Evolutionary conservation across 1,284 basidiomycete genomes (phyloP), one percentile per base, ranked within the genome.

Genomic region (Ustilago shanxiensis): DNA sequence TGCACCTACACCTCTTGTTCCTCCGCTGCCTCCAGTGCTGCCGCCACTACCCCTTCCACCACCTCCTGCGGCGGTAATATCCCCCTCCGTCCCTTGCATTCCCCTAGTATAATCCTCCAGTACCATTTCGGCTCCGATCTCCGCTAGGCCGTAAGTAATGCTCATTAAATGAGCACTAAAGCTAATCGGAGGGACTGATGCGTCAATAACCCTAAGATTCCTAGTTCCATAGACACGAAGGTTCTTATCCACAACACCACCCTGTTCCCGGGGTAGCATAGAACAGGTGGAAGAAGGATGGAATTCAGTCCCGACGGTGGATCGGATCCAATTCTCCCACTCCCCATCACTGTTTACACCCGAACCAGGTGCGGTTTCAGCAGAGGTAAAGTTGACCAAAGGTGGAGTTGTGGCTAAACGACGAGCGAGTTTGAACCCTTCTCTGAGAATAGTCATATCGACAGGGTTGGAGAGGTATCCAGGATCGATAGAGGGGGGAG

Each of bases 401-500:
- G 83, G 78, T 0, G 66, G 8, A 4, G 70, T 35, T 7, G 60
- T 71, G 20, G 88, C 88, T 33, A 90, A 79, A 26, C 76, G 84
- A 22, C 90, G 88, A 2, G 88, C 89, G 55, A 90, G 87, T 80
- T 90, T 90, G 83, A 91, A 86, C 2, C 89, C 90, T 77, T 89
- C 89, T 53, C 91, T 89, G 62, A 92, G 85, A 56, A 91, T 86
- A 29, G 87, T 83, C 56, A 89, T 76, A 85, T 93, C 91, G 82
- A 72, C 68, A 11, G 64, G 44, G 24, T 72, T 60, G 28, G 62
- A 49, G n/a, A 80, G 88, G 87, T 91, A 92, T 59, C 88, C 87
- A 3, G 91, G 90, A 84, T 92, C 90, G 83, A 92, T 91, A 16
- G 85, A 64, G 0, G 91, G 91, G 24, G 85, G 74, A 26, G 88